These are phyloP conservation scores for Ceratocystis cubensis DNA, from an alignment of 2,329 filamentous ascomycete species.

Conservation along the genomic window DNA sequence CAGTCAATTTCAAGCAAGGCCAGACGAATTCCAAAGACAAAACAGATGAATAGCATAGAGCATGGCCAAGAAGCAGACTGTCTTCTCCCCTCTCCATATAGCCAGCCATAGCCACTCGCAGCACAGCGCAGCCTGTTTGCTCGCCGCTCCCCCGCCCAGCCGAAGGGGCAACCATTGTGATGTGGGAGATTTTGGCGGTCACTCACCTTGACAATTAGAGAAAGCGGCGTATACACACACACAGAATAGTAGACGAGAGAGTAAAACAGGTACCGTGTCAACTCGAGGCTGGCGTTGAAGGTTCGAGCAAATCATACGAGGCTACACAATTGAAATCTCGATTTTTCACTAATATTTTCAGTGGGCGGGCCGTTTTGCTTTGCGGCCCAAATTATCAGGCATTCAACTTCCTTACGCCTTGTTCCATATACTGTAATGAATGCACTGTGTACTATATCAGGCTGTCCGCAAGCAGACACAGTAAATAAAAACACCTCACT, in stretches of 20 bases:
- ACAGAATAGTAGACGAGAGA: background rate
- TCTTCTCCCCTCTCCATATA: background rate
- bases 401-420: background rate
- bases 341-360: background rate
- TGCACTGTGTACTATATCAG: no score
- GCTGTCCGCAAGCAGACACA: background rate
- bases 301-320: background rate
- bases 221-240: background rate
- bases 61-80: background rate
- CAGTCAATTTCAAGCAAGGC: background rate
- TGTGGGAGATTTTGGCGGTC: background rate
- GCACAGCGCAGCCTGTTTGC: background rate
- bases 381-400: constrained; percentile 4
- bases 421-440: no score
- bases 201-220: background rate
- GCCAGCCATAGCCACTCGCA: background rate
- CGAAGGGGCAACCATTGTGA: background rate
- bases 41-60: background rate
- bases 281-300: background rate
- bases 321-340: background rate
- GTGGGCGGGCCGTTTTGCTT: background rate
- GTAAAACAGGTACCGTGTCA: background rate
- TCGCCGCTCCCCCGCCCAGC: background rate
- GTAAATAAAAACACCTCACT: background rate
- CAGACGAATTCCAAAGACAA: background rate